Base-by-base conservation (phyloP, 2,329 filamentous ascomycete genomes). In the Stagonosporopsis rhizophila region DNA sequence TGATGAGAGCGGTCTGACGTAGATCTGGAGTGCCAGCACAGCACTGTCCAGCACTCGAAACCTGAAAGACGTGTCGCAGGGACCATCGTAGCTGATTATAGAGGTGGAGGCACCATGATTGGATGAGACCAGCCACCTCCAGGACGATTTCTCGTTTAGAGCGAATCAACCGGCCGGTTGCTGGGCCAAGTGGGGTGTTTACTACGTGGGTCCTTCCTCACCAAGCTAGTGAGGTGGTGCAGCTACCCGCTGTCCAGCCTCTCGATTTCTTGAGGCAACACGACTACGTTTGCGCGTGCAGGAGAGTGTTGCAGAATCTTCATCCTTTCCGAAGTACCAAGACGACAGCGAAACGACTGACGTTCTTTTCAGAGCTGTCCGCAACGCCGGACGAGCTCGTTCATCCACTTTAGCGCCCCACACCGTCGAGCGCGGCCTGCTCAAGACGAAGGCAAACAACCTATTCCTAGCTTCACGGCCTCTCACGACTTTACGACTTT, bases 401-500 rank as follows among this genome's bases (percentile, higher is more conserved):
- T 61, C 44, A 52, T 46, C 25, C 54, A 50, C 56, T 54, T 49
- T 62, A 44, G 52, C 62, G 51, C 58, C 51, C 49, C 50, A 61
- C 52, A 28, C 44, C 48, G 64, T 62, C 68, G 64, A 60, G 60
- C 54, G 63, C 60, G 49, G 58, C 55, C 54, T 65, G 64, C 59
- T 12, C n/a, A 25, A 28, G 58, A 59, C 52, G 58, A 59, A 59
- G 53, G 52, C 57, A 47, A 51, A 42, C 53, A 50, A 51, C 35
- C 41, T 28, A 49, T 38, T 50, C 58, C 52, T 51, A 54, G 56
- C 52, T 40, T 63, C 56, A 67, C 68, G 60, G 48, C 62, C 57
- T 32, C 58, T 67, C 52, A 75, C 70, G 71, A 73, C 66, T 55
- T 72, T 60, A 73, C 72, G 69, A 72, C 39, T 47, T 53, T 61